Evolutionary conservation across 345 rosid species (phyloP).

Genomic region (Camelina sativa): DNA sequence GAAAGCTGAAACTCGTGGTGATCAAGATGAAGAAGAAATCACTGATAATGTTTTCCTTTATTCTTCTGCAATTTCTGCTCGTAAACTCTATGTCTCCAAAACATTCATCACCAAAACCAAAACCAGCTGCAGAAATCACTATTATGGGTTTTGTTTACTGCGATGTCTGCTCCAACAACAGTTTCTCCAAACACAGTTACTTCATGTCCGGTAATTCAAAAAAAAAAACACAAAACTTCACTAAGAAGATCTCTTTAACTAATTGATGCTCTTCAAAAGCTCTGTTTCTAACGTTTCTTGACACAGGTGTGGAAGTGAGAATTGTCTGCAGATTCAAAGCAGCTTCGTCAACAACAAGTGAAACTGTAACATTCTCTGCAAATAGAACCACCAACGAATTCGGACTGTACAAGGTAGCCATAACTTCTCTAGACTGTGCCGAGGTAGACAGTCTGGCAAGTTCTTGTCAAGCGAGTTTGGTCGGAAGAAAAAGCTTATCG

Average conservation of each 20-base stretch:
- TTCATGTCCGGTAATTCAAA: constrained; percentile 74
- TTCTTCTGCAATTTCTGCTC: constrained; percentile 51
- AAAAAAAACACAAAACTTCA: background rate
- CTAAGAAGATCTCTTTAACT: background rate
- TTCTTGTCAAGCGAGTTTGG: constrained; percentile 75
- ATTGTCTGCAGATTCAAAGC: constrained; percentile 81
- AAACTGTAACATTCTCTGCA: constrained; percentile 68
- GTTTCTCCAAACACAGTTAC: constrained; percentile 93
- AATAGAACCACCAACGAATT: constrained; percentile 82
- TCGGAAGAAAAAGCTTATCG: constrained; percentile 53
- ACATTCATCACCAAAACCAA: constrained; percentile 40
- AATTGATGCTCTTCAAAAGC: background rate
- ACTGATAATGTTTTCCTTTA: constrained; percentile 19
- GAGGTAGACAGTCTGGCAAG: constrained; percentile 61
- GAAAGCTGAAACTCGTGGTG: constrained; percentile 10
- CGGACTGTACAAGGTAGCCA: constrained; percentile 78
- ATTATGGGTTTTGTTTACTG: constrained; percentile 96
- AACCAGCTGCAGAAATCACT: constrained; percentile 56
- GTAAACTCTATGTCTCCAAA: constrained; percentile 47
- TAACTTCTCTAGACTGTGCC: constrained; percentile 83
- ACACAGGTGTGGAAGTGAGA: constrained; percentile 82
- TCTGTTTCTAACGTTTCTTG: constrained; percentile 18
- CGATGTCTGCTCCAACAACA: constrained; percentile 96
- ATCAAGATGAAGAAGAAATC: constrained; percentile 16
- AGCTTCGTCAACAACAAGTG: constrained; percentile 60